phyloP scores from a whole-genome alignment of 768 basidiomycete genomes.

The Phaeotremella fagi region DNA sequence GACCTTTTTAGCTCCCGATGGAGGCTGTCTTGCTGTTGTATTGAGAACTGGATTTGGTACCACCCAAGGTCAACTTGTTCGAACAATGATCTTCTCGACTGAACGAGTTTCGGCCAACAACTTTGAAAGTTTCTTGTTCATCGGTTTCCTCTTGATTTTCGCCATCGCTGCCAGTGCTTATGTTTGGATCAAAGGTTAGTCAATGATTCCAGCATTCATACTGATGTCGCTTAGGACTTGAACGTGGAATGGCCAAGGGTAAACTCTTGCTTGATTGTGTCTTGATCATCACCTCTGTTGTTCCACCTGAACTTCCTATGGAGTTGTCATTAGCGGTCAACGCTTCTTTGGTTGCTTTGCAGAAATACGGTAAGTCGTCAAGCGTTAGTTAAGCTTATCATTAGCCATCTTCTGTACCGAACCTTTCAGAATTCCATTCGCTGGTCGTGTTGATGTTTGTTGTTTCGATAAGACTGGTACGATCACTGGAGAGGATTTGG shows the following conservation, averaged over 20 bases:
- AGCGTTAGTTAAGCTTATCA: background rate
- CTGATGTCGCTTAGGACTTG: slow-evolving; percentile 84
- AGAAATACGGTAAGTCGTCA: slow-evolving; percentile 72
- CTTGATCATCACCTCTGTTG: slow-evolving; percentile 92
- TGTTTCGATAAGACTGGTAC: slow-evolving; percentile 99
- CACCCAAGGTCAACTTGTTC: slow-evolving; percentile 90
- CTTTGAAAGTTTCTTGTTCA: slow-evolving; percentile 90
- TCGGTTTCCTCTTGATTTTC: slow-evolving; percentile 94
- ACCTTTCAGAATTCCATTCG: slow-evolving; percentile 93
- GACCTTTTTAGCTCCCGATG: slow-evolving; percentile 62
- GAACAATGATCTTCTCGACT: slow-evolving; percentile 98
- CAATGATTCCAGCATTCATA: background rate
- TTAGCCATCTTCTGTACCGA: slow-evolving; percentile 99
- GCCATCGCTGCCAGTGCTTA: slow-evolving; percentile 97
- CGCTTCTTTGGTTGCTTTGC: slow-evolving; percentile 83
- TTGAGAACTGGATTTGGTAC: slow-evolving; percentile 96
- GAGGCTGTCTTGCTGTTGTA: slow-evolving; percentile 86
- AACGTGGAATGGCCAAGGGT: slow-evolving; percentile 85
- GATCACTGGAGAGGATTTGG: slow-evolving; percentile 91
- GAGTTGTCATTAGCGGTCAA: slow-evolving; percentile 95
- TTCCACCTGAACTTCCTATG: slow-evolving; percentile 97
- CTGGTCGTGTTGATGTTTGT: slow-evolving; percentile 94
- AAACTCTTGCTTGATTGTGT: slow-evolving; percentile 94
- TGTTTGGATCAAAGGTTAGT: slow-evolving; percentile 86
- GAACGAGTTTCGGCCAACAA: slow-evolving; percentile 97